These are phyloP conservation scores for Sesbania bispinosa DNA, from an alignment of 306 rosid genomes.

Conservation along the genomic window DNA sequence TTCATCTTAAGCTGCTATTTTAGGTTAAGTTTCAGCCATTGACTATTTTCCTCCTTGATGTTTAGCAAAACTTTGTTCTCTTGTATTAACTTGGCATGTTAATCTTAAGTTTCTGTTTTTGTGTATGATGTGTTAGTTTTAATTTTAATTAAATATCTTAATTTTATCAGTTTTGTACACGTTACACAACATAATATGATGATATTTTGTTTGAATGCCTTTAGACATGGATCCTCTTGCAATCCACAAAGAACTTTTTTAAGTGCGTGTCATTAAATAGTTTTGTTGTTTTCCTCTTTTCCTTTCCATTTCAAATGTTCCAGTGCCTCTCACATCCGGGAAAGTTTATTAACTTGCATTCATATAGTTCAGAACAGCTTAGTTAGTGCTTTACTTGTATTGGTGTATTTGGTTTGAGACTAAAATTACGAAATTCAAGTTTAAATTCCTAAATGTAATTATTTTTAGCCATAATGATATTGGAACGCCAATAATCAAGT, in stretches of 20 bases:
- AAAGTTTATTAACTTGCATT: not conserved
- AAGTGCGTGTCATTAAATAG: not conserved
- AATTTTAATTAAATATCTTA: not conserved
- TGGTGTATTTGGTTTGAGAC: too few species aligned
- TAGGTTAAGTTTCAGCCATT: not conserved
- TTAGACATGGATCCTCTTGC: not conserved
- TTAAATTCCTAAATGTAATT: too few species aligned
- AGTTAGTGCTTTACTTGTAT: too few species aligned
- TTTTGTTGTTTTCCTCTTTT: slow-evolving; percentile 20
- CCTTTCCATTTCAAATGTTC: not conserved
- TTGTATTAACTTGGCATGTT: not conserved
- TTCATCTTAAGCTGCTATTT: not conserved
- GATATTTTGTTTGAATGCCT: not conserved
- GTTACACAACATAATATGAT: not conserved
- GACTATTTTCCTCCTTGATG: not conserved
- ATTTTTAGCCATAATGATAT: too few species aligned
- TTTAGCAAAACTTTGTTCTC: not conserved
- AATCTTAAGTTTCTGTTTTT: not conserved
- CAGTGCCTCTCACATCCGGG: not conserved
- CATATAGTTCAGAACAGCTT: too few species aligned
- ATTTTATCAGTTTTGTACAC: not conserved
- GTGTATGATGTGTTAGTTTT: not conserved
- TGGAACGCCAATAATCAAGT: too few species aligned
- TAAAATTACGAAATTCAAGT: too few species aligned
- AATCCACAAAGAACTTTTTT: slow-evolving; percentile 4